Percentiles rank a stretch among this genome's conserved stretches.
Evolutionary conservation across 371 early-diverging fungal species (phyloP).

Genomic region (Mucor ambiguus): DNA sequence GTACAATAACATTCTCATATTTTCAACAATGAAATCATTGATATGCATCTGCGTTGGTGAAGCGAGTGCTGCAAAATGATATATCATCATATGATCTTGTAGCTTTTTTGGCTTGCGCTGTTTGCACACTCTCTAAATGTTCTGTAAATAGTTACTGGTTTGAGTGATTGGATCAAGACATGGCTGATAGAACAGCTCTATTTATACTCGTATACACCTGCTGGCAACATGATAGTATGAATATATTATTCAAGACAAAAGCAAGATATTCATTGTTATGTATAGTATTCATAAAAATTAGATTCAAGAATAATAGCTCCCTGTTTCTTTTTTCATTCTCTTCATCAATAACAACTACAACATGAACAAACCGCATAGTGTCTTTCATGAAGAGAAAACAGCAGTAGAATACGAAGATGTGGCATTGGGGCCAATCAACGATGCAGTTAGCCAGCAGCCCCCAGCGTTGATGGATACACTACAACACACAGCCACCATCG

Average conservation of each 20-base stretch:
- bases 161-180: too few relatives aligned
- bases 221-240: not conserved
- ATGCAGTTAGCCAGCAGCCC: not conserved
- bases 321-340: not conserved
- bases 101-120: too few relatives aligned
- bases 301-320: not conserved
- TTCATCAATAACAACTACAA: not conserved
- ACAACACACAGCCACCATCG: not conserved
- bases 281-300: not conserved
- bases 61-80: not conserved
- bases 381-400: conserved; percentile 3
- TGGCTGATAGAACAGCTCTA: too few relatives aligned
- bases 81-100: not conserved
- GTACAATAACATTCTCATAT: not conserved
- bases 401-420: conserved; percentile 6
- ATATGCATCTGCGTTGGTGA: not conserved
- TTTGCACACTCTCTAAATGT: too few relatives aligned
- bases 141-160: too few relatives aligned
- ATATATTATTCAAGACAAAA: not conserved
- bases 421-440: not conserved
- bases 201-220: not conserved
- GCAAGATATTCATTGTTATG: not conserved
- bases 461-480: not conserved
- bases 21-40: not conserved
- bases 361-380: not conserved